Percentiles rank a stretch among this genome's conserved stretches.
phyloP scores from a whole-genome alignment of 371 early-diverging fungal species.

The Mucor lusitanicus region DNA sequence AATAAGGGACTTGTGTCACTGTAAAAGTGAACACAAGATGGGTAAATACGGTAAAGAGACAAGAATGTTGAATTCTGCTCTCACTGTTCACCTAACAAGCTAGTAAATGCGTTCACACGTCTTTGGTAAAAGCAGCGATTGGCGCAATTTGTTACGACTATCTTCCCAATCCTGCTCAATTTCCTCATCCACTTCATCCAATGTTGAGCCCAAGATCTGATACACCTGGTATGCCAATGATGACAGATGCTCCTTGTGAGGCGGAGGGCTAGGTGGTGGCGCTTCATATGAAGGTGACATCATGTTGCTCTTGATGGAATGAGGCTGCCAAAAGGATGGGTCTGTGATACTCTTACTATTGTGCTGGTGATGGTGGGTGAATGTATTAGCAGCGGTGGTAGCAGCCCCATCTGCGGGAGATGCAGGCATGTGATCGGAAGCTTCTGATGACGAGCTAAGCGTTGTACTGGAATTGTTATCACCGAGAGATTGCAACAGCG shows the following conservation, averaged over 20 bases:
- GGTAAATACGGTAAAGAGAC: constrained; percentile 4
- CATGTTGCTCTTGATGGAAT: neutral
- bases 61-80: constrained; percentile 1
- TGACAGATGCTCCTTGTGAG: neutral
- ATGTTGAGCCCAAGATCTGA: constrained; percentile 19
- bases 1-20: constrained; percentile 4
- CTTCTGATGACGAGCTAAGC: neutral
- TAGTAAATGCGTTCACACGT: constrained; percentile 1
- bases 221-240: constrained; percentile 19
- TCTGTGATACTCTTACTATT: neutral
- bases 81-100: neutral
- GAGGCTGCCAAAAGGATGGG: neutral
- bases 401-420: constrained; percentile 11
- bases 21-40: constrained; percentile 5
- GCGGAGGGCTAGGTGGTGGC: neutral
- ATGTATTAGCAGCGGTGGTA: neutral
- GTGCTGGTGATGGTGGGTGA: neutral
- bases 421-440: constrained; percentile 18
- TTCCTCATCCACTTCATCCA: constrained; percentile 28
- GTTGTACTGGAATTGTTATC: constrained; percentile 3
- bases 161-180: constrained; percentile 31
- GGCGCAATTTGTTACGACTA: constrained; percentile 13
- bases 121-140: constrained; percentile 11
- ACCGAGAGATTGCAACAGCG: neutral
- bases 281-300: neutral